phyloP scores from a whole-genome alignment of 2,329 filamentous ascomycete species.

The Pseudocercospora vitis region DNA sequence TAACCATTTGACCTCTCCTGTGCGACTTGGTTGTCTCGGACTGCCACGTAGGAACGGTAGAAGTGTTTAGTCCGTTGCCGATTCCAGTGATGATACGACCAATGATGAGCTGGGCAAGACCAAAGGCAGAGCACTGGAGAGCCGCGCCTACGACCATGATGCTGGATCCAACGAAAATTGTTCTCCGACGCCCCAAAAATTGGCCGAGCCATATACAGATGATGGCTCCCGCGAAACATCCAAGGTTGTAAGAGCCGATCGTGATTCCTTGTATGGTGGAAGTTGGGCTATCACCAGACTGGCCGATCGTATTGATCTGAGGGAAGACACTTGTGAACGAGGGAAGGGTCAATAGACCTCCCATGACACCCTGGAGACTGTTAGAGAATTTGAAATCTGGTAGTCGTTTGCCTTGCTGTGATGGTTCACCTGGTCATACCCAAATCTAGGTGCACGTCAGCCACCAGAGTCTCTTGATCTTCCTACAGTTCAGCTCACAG shows the following conservation, averaged over 20 bases:
- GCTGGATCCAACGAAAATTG: slow-evolving; percentile 51
- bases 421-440: slow-evolving; percentile 34
- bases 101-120: slow-evolving; percentile 48
- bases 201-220: slow-evolving; percentile 53
- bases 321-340: slow-evolving; percentile 47
- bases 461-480: background rate
- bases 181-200: slow-evolving; percentile 52
- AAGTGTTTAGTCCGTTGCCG: slow-evolving; percentile 54
- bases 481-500: slow-evolving; percentile 9
- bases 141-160: slow-evolving; percentile 54
- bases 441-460: slow-evolving; percentile 5
- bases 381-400: too few species aligned
- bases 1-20: slow-evolving; percentile 41
- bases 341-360: slow-evolving; percentile 45
- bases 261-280: slow-evolving; percentile 24
- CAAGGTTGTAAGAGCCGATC: slow-evolving; percentile 38
- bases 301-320: slow-evolving; percentile 37
- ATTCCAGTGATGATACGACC: slow-evolving; percentile 54
- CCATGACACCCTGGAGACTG: too few species aligned
- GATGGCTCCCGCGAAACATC: slow-evolving; percentile 53
- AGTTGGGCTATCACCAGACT: slow-evolving; percentile 14
- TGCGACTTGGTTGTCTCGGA: slow-evolving; percentile 54
- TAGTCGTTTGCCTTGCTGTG: too few species aligned
- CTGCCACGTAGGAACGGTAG: slow-evolving; percentile 52
- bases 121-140: slow-evolving; percentile 48